Evolutionary conservation across 148 eudicot species (phyloP).

Genomic region (Amaranthus palmeri): DNA sequence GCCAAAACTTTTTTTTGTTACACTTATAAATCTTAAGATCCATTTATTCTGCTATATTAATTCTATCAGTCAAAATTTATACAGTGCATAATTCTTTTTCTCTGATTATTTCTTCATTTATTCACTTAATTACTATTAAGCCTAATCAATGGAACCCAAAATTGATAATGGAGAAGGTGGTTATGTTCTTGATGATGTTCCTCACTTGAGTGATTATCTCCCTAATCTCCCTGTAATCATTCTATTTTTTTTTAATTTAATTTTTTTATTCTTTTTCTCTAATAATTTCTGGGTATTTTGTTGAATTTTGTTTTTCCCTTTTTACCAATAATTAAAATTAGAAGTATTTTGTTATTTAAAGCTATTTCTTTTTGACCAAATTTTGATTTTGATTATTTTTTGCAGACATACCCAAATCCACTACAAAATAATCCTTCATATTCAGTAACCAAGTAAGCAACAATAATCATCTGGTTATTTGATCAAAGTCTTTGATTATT

Average conservation of each 20-base stretch:
- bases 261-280: neutral
- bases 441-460: constrained; percentile 61
- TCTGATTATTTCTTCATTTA: neutral
- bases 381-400: constrained; percentile 8
- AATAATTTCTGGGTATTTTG: neutral
- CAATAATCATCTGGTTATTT: neutral
- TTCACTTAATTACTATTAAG: neutral
- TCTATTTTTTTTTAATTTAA: neutral
- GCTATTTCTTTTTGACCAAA: neutral
- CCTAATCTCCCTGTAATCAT: constrained; percentile 50
- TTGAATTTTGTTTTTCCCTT: constrained; percentile 7
- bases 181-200: constrained; percentile 81
- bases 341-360: neutral
- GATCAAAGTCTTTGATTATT: constrained; percentile 18
- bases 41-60: neutral
- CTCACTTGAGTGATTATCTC: constrained; percentile 73
- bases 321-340: neutral
- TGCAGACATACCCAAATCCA: constrained; percentile 70
- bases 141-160: constrained; percentile 38
- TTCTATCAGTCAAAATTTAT: neutral
- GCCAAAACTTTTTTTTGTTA: neutral
- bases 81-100: neutral
- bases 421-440: constrained; percentile 79
- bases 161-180: constrained; percentile 53
- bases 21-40: constrained; percentile 12